A percentile compares a stretch with the other conserved stretches of the same genome.
Conservation (phyloP, 2,329 filamentous ascomycete species). For the Dichotomopilus funicola region DNA sequence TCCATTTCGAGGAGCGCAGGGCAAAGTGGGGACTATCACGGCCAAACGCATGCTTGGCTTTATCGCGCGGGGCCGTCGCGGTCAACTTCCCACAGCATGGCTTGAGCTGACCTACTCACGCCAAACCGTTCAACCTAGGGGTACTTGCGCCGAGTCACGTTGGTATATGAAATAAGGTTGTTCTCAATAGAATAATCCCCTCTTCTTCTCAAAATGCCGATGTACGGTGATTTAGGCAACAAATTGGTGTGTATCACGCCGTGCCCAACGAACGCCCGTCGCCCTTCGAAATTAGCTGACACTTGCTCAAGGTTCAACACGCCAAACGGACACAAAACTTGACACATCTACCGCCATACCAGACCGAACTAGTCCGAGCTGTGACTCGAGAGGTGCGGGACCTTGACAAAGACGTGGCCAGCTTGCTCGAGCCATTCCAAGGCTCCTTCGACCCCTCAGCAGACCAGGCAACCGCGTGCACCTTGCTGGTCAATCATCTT, state of each 20-base stretch:
- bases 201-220: conserved; percentile 33
- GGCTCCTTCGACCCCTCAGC: conserved; percentile 78
- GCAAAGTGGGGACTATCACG: too few species aligned
- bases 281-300: conserved; percentile 11
- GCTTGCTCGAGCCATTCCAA: conserved; percentile 74
- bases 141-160: background rate
- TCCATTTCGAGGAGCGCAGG: too few species aligned
- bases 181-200: background rate
- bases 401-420: conserved; percentile 76
- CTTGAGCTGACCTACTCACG: background rate
- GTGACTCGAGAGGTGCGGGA: conserved; percentile 90
- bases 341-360: conserved; percentile 79
- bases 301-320: conserved; percentile 67
- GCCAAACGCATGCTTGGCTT: too few species aligned
- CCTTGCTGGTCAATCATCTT: conserved; percentile 85
- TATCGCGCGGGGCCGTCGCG: too few species aligned
- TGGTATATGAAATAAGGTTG: background rate
- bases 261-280: background rate
- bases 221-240: conserved; percentile 85
- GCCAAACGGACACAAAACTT: conserved; percentile 91
- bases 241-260: conserved; percentile 58
- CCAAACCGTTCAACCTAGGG: background rate
- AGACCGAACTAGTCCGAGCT: conserved; percentile 80
- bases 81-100: too few species aligned
- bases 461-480: conserved; percentile 78